Evolutionary conservation across 2,329 filamentous ascomycete genomes (phyloP).

Genomic region (Stagonosporopsis vannaccii): DNA sequence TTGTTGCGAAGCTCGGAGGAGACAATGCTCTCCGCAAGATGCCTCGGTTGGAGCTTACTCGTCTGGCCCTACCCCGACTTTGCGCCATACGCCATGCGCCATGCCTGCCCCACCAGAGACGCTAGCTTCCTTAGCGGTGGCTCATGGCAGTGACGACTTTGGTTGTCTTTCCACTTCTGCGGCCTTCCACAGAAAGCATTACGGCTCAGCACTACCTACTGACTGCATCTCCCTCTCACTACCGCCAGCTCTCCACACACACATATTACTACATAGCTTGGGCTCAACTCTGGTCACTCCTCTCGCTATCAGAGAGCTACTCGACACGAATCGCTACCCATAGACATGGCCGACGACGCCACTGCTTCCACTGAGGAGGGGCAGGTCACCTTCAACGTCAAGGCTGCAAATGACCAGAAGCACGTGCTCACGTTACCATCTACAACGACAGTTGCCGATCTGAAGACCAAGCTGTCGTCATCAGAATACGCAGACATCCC

Average conservation of each 20-base stretch:
- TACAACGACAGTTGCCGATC: slow-evolving; percentile 78
- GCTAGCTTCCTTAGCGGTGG: slow-evolving; percentile 24
- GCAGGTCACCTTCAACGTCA: slow-evolving; percentile 94
- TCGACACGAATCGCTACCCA: slow-evolving; percentile 1
- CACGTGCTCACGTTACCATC: slow-evolving; percentile 82
- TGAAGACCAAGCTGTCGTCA: slow-evolving; percentile 87
- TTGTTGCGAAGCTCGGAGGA: slow-evolving; percentile 10
- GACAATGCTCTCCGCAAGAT: slow-evolving; percentile 15
- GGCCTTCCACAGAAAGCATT: slow-evolving; percentile 37
- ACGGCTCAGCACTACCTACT: slow-evolving; percentile 15
- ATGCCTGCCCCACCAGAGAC: slow-evolving; percentile 18
- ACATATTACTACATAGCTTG: slow-evolving; percentile 14
- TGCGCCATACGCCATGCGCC: neutral
- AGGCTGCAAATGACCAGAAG: slow-evolving; percentile 90
- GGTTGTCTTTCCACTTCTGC: slow-evolving; percentile 32
- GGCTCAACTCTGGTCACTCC: neutral
- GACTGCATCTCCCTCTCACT: neutral
- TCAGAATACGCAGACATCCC: slow-evolving; percentile 87
- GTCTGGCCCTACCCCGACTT: slow-evolving; percentile 20
- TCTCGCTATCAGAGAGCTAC: slow-evolving; percentile 4
- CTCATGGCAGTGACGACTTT: slow-evolving; percentile 26
- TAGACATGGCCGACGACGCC: slow-evolving; percentile 70
- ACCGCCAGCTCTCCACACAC: slow-evolving; percentile 5
- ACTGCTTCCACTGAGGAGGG: slow-evolving; percentile 65
- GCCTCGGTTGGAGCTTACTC: slow-evolving; percentile 27